phyloP scores from a whole-genome alignment of 495 filamentous ascomycete genomes.

The Copromyces sp. region DNA sequence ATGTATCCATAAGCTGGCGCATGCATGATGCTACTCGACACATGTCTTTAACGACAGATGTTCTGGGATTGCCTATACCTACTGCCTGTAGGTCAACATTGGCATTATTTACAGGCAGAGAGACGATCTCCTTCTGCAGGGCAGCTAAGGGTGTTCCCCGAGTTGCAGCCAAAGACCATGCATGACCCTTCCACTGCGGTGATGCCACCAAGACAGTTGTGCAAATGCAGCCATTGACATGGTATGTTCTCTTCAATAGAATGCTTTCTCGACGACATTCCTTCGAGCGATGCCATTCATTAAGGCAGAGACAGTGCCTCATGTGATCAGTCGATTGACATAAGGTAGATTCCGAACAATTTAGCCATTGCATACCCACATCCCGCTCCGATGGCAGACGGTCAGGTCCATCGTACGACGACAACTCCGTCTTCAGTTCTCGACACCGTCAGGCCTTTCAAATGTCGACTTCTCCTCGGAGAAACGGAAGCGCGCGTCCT shows the following conservation, averaged over 20 bases:
- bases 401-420: not conserved
- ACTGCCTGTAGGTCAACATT: not conserved
- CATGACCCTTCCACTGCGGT: not conserved
- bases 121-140: not conserved
- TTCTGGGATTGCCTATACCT: not conserved
- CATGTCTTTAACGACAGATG: not conserved
- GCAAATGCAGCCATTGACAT: not conserved
- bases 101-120: not conserved
- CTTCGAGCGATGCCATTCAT: not conserved
- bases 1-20: not conserved
- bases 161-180: not conserved
- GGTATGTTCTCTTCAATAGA: not conserved
- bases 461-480: not conserved
- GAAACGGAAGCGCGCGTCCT: not conserved
- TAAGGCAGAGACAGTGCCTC: not conserved
- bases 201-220: not conserved
- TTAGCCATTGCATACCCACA: not conserved
- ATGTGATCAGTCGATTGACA: not conserved
- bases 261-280: not conserved
- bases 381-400: not conserved
- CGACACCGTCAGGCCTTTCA: not conserved
- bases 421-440: not conserved
- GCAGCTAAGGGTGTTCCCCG: not conserved
- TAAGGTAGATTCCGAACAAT: not conserved
- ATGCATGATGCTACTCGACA: not conserved